Evolutionary conservation across 257 asterid genomes (phyloP), one percentile per base, ranked within the genome.

Genomic region (Eustoma russellianum): DNA sequence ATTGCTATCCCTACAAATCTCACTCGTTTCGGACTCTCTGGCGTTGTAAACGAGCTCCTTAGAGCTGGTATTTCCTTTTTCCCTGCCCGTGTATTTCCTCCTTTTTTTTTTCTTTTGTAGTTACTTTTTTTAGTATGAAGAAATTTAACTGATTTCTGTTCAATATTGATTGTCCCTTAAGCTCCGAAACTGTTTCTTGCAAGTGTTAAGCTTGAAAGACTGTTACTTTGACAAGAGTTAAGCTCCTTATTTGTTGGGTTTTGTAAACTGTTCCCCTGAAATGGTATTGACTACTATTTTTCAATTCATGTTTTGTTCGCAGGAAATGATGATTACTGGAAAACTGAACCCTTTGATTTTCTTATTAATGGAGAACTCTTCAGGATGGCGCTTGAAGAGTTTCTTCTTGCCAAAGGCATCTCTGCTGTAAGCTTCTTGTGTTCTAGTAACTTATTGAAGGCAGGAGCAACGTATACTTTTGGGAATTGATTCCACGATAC

Each of bases 331-430:
- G 86, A 79, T 11, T n/a, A n/a, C n/a, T 84, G 88, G 95, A 45
- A 66, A 41, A 43, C 76, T 44, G 95, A 87, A 74, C 86, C 97
- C 8, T 92, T 88, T 67, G 98, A 92, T 72, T 88, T 92, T 69
- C 79, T 92, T 57, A 81, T 92, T 28, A 90, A 75, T 62, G 94
- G 93, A 57, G 96, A 85, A 79, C 74, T 88, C 73, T 87, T 92
- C 45, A 80, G 98, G 59, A 69, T 81, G 90, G 77, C 95, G 15
- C 90, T 92, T 5, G 93, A 88, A 69, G 95, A 87, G 71, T 88
- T 88, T 74, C 93, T 92, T 66, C 76, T 88, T 54, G 95, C 90
- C 59, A 92, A 88, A 74, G 92, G 83, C 70, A 83, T 92, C 62
- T 92, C 94, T 15, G 81, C 95, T 52, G 98, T 92, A 74, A 74